Base-by-base conservation (phyloP, 2,329 filamentous ascomycete species). In the Exophiala xenobiotica region DNA sequence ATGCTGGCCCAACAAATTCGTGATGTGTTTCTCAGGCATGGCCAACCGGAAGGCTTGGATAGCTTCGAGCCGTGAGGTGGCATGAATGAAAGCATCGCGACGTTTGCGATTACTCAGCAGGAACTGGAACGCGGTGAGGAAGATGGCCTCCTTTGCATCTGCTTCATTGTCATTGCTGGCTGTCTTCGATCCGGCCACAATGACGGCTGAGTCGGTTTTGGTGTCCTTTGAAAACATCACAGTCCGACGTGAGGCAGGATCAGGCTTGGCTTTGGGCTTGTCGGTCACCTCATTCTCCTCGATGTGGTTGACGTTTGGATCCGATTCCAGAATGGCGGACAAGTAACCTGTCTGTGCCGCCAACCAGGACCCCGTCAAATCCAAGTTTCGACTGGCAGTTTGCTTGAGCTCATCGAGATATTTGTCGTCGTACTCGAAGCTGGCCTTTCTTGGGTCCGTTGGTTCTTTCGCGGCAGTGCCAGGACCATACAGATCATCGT, bases 301-400 rank as follows among this genome's bases (percentile, higher is more conserved):
- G n/a, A 14, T 29, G n/a, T 47, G 49, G 39, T 39, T 60, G 39
- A 14, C 47, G 24, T 55, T 50, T 2, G 81, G 72, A 51, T 81
- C 79, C 48, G 78, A 81, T 33, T 78, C 76, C 23, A 72, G 68
- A 2, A 91, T 75, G 18, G 84, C 84, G 37, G 83, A 78, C 51
- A 92, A 78, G 62, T 95, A 93, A 11, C 83, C 78, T 51, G 84
- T 84, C 68, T 97, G 92, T 6, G 90, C 87, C 61, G 83, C 75
- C 23, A 97, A 80, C 92, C 92, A 97, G 38, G 88, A 71, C 63
- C 88, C 86, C 3, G 92, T 97, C 56, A 90, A 84, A 68, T 93
- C 88, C 45, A 93, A 73, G 63, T 91, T 89, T n/a, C 80, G 81
- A 16, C 85, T 74, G 6, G 88, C 84, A 37, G 79, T 78, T 59